A percentile compares a stretch with the other conserved stretches of the same genome.
These are phyloP conservation scores for Apiospora pterosperma DNA, from an alignment of 2,329 filamentous ascomycete species.

Conservation along the genomic window DNA sequence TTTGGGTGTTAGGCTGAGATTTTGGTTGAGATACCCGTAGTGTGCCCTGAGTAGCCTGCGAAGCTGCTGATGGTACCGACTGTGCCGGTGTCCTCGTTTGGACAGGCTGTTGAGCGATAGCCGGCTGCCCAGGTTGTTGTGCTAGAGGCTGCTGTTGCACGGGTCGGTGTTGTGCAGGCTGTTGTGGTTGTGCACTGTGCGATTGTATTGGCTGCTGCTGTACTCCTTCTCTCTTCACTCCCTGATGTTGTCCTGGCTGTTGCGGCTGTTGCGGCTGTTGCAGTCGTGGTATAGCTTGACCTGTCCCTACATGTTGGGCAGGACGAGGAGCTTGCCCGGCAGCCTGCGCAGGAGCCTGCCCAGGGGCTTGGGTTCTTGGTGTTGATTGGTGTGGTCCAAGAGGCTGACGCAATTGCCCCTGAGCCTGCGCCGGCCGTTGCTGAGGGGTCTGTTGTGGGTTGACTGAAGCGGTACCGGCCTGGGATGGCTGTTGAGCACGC, in stretches of 20 bases:
- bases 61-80: not conserved
- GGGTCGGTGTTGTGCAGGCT: not conserved
- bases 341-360: not conserved
- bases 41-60: not conserved
- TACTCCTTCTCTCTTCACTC: not conserved
- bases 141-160: not conserved
- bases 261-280: not conserved
- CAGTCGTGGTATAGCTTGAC: not conserved
- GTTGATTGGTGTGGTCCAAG: not conserved
- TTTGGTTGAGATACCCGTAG: not conserved
- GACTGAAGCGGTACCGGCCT: not conserved
- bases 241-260: not conserved
- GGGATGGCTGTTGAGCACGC: constrained; percentile 4
- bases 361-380: not conserved
- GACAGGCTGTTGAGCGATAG: not conserved
- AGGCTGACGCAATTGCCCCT: not conserved
- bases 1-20: not conserved
- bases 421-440: constrained; percentile 5
- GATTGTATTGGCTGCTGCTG: not conserved
- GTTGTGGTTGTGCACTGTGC: not conserved
- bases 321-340: not conserved
- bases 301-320: not conserved
- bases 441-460: constrained; percentile 14
- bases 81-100: not conserved
- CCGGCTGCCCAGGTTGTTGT: not conserved